Evolutionary conservation across 2,329 filamentous ascomycete genomes (phyloP), one percentile per base, ranked within the genome.

Genomic region (Daldinia eschscholtzii): DNA sequence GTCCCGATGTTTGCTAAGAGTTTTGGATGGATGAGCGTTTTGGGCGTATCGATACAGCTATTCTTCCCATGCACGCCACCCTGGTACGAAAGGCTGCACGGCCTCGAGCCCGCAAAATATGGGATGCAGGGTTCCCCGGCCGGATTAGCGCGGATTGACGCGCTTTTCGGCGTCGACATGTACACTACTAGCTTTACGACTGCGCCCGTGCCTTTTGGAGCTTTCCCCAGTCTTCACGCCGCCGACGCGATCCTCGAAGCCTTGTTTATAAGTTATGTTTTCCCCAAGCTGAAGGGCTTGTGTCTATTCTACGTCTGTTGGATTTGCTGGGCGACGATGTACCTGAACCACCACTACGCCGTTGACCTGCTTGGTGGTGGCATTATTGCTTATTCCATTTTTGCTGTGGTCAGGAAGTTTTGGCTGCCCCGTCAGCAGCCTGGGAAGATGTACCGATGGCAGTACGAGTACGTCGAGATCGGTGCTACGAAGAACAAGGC

Each of bases 271-370:
- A 93, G 91, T 80, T 91, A 97, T 81, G 90, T 93, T 79, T 98
- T 98, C 85, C 95, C 95, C 4, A 89, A 89, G 68, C 87, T 97
- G 73, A 90, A 92, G 73, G 89, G 91, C 12, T 81, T 96, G 60
- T 97, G 97, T 81, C 87, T 94, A 71, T 85, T 88, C 71, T 98
- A 98, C 81, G 92, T 92, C 50, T 87, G 92, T 78, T 98, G 95
- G 95, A 90, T 98, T 76, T 98, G 94, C 93, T 98, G 95, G 94
- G 92, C 94, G 12, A 98, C 95, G 74, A 97, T 98, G 93, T 98
- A 98, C 79, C 88, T 98, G 59, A 97, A 93, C 76, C 95, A 98
- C 81, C 95, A 98, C 83, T 98, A 98, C 79, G 95, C 94, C 35
- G 92, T 98, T 44, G 95, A 98, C 80, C 85, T 98, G 57, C 93